Percentiles rank a stretch among this genome's conserved stretches.
Evolutionary conservation across 805 yeast species (phyloP).

Genomic region (Kodamaea kaohsiungensis): DNA sequence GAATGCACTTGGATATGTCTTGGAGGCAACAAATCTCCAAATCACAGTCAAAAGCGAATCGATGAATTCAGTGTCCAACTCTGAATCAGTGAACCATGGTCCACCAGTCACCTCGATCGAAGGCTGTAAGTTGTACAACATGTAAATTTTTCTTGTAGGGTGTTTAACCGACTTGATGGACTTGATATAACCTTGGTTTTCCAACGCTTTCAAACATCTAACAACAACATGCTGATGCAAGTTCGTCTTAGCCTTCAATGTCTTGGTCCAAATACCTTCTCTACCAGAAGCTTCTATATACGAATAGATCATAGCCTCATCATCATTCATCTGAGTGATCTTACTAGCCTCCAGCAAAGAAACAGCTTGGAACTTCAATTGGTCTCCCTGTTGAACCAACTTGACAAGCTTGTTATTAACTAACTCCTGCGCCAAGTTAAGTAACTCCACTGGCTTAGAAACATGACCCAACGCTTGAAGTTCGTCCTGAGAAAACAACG

Average conservation of each 20-base stretch:
- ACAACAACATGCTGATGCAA: constrained; percentile 89
- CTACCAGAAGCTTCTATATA: constrained; percentile 90
- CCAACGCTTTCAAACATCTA: constrained; percentile 78
- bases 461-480: constrained; percentile 52
- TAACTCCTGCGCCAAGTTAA: constrained; percentile 52
- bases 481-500: constrained; percentile 68
- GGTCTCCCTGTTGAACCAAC: constrained; percentile 66
- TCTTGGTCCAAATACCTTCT: constrained; percentile 96
- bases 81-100: constrained; percentile 98
- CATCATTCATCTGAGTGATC: constrained; percentile 74
- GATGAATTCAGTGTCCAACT: constrained; percentile 90
- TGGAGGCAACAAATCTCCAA: constrained; percentile 81
- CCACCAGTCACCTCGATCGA: constrained; percentile 97
- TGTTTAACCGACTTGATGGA: constrained; percentile 86
- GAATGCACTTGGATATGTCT: constrained; percentile 75
- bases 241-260: constrained; percentile 83
- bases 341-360: constrained; percentile 72
- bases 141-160: constrained; percentile 94
- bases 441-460: constrained; percentile 44
- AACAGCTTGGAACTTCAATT: constrained; percentile 73
- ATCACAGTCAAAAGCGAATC: constrained; percentile 79
- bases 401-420: constrained; percentile 63
- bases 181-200: constrained; percentile 80
- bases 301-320: constrained; percentile 88
- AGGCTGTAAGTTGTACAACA: constrained; percentile 92